Evolutionary conservation across 768 basidiomycete species (phyloP).

Genomic region (Lactifluus pinguis): DNA sequence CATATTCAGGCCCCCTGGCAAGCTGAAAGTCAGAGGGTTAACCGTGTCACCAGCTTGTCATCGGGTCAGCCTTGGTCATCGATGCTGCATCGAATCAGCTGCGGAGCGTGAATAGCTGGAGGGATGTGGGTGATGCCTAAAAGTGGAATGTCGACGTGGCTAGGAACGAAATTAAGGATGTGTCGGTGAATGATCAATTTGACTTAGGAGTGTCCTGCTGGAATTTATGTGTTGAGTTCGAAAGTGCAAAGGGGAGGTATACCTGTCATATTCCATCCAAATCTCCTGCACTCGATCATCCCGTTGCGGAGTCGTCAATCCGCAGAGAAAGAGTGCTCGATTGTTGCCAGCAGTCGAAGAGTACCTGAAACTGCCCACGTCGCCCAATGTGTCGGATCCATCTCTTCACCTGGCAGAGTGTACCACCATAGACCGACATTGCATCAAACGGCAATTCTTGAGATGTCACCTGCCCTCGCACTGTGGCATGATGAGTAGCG

Average conservation of each 20-base stretch:
- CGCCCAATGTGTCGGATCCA: slow-evolving; percentile 47
- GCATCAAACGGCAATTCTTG: slow-evolving; percentile 38
- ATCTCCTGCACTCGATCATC: slow-evolving; percentile 46
- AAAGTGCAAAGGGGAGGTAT: no score
- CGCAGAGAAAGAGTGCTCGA: slow-evolving; percentile 36
- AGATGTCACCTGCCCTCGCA: no score
- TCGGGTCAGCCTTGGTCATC: slow-evolving; percentile 24
- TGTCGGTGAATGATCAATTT: slow-evolving; percentile 47
- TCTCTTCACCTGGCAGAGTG: slow-evolving; percentile 36
- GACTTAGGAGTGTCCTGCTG: slow-evolving; percentile 46
- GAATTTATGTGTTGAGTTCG: no score
- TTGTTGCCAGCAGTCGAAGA: slow-evolving; percentile 49
- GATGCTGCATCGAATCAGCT: slow-evolving; percentile 31
- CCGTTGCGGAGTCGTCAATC: slow-evolving; percentile 31
- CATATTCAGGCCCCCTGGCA: no score
- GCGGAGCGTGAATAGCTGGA: slow-evolving; percentile 27
- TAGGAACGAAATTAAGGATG: slow-evolving; percentile 46
- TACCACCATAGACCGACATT: slow-evolving; percentile 46
- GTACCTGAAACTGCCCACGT: slow-evolving; percentile 66
- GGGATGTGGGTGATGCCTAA: not conserved
- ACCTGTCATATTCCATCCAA: slow-evolving; percentile 34
- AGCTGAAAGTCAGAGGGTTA: not conserved
- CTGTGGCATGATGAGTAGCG: no score
- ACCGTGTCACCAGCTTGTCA: slow-evolving; percentile 7
- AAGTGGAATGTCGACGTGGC: slow-evolving; percentile 49